phyloP scores from a whole-genome alignment of 805 yeast species.

The Lachancea lanzarotensis region DNA sequence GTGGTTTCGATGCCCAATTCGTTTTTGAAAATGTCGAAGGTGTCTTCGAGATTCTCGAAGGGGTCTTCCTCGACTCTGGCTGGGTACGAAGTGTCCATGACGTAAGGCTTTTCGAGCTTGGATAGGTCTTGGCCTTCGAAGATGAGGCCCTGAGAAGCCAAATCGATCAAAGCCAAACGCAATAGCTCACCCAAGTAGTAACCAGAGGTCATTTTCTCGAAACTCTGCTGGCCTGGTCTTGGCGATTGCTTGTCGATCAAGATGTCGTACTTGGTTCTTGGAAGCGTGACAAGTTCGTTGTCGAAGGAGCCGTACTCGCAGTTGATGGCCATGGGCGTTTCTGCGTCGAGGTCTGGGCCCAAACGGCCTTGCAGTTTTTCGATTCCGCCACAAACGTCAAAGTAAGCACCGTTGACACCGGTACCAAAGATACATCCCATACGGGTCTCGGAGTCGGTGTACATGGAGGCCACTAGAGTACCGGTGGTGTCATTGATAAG shows the following conservation, averaged over 20 bases:
- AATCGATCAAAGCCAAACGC: slow-evolving; percentile 72
- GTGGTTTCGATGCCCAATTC: slow-evolving; percentile 62
- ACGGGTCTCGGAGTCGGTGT: slow-evolving; percentile 79
- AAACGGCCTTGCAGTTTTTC: slow-evolving; percentile 75
- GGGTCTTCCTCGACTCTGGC: slow-evolving; percentile 86
- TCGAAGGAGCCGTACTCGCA: slow-evolving; percentile 98
- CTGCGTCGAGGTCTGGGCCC: slow-evolving; percentile 53
- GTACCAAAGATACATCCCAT: slow-evolving; percentile 98
- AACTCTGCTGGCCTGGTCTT: slow-evolving; percentile 92
- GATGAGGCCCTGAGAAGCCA: slow-evolving; percentile 54
- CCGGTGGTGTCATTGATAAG: slow-evolving; percentile 96
- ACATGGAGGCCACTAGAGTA: slow-evolving; percentile 90
- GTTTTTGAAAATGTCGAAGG: slow-evolving; percentile 55
- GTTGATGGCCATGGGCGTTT: slow-evolving; percentile 87
- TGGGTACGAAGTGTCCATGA: slow-evolving; percentile 86
- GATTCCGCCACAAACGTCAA: slow-evolving; percentile 63
- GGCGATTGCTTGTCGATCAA: slow-evolving; percentile 81
- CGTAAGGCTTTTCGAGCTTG: slow-evolving; percentile 54
- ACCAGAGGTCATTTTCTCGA: slow-evolving; percentile 97
- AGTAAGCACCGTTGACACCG: slow-evolving; percentile 96
- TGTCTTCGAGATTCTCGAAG: slow-evolving; percentile 72
- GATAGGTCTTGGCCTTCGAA: slow-evolving; percentile 65
- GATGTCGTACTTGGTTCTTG: slow-evolving; percentile 84
- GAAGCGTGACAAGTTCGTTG: slow-evolving; percentile 75
- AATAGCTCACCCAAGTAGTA: slow-evolving; percentile 90